Conservation (phyloP, 1,284 basidiomycete genomes). For the Marasmius tenuissimus region DNA sequence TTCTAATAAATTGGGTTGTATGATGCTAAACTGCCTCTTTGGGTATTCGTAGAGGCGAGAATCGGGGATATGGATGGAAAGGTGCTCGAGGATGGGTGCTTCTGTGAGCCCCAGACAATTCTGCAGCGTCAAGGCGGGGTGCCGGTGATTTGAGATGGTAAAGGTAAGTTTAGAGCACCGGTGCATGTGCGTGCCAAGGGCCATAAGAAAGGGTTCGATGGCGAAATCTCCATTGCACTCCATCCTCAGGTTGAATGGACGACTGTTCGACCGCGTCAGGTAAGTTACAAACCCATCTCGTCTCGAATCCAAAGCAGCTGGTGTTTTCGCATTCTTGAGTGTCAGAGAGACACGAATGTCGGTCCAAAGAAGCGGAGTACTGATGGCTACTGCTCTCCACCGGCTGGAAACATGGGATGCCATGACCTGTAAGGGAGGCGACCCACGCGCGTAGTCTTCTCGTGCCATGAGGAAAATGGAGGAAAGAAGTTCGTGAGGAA, state of each 20-base stretch:
- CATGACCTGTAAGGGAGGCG: slow-evolving; percentile 30
- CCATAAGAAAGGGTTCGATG: slow-evolving; percentile 3
- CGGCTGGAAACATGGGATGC: slow-evolving; percentile 38
- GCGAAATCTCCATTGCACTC: slow-evolving; percentile 4
- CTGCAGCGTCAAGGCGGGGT: not conserved
- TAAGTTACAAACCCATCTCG: slow-evolving; percentile 4
- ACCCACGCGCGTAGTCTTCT: slow-evolving; percentile 19
- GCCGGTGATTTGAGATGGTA: not conserved
- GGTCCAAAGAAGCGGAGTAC: slow-evolving; percentile 41
- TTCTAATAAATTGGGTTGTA: slow-evolving; percentile 29
- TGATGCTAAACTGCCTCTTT: slow-evolving; percentile 24
- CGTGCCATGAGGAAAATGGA: slow-evolving; percentile 33
- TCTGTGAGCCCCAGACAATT: slow-evolving; percentile 13
- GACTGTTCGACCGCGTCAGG: slow-evolving; percentile 7
- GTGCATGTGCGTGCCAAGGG: slow-evolving; percentile 4
- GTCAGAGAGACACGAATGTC: slow-evolving; percentile 28
- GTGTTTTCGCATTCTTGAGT: slow-evolving; percentile 6
- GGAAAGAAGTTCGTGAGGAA: slow-evolving; percentile 40
- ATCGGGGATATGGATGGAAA: slow-evolving; percentile 34
- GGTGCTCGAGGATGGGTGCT: slow-evolving; percentile 33
- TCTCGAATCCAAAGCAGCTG: slow-evolving; percentile 14
- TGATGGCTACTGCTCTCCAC: slow-evolving; percentile 35
- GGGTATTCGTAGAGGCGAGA: slow-evolving; percentile 23
- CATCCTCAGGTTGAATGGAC: slow-evolving; percentile 3
- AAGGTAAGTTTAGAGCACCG: slow-evolving; percentile 7